These are phyloP conservation scores for Coemansia sp. DNA, from an alignment of 192 early-diverging fungal species.

Conservation along the genomic window DNA sequence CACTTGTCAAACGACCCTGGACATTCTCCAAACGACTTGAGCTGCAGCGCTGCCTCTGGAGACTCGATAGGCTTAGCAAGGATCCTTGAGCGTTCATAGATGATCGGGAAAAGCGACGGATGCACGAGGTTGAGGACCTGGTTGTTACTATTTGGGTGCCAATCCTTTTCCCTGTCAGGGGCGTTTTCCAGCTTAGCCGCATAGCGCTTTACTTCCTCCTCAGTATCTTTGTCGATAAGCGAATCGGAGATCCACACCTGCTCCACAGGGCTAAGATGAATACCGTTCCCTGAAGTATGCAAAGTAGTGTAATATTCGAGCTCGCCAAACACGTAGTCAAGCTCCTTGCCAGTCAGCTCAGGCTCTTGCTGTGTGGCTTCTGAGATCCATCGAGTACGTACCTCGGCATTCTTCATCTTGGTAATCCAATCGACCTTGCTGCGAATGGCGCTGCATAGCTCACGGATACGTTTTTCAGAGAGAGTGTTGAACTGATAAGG, in stretches of 20 bases:
- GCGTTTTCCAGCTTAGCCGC: conserved; percentile 28
- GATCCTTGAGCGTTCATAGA: conserved; percentile 28
- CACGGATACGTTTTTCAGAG: conserved; percentile 31
- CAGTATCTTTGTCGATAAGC: conserved; percentile 20
- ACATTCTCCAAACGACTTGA: conserved; percentile 30
- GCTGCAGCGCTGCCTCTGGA: conserved; percentile 23
- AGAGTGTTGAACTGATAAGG: conserved; percentile 5
- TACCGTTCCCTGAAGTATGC: conserved; percentile 20
- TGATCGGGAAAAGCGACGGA: conserved; percentile 56
- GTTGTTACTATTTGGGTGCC: conserved; percentile 42
- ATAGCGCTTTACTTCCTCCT: conserved; percentile 22
- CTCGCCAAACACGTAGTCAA: conserved; percentile 53
- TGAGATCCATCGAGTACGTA: conserved; percentile 26
- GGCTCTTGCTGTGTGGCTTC: conserved; percentile 19
- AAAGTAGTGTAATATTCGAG: conserved; percentile 40
- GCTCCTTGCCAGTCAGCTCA: conserved; percentile 40
- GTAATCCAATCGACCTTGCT: conserved; percentile 51
- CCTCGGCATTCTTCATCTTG: conserved; percentile 27
- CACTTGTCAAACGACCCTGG: conserved; percentile 16
- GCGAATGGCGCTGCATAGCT: conserved; percentile 51
- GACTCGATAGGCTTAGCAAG: conserved; percentile 25
- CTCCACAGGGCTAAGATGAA: conserved; percentile 32
- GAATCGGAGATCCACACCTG: conserved; percentile 43
- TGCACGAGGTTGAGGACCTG: conserved; percentile 57
- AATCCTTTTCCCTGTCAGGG: conserved; percentile 26